Base-by-base conservation (phyloP, 2,329 filamentous ascomycete genomes). In the Gremmenia infestans region DNA sequence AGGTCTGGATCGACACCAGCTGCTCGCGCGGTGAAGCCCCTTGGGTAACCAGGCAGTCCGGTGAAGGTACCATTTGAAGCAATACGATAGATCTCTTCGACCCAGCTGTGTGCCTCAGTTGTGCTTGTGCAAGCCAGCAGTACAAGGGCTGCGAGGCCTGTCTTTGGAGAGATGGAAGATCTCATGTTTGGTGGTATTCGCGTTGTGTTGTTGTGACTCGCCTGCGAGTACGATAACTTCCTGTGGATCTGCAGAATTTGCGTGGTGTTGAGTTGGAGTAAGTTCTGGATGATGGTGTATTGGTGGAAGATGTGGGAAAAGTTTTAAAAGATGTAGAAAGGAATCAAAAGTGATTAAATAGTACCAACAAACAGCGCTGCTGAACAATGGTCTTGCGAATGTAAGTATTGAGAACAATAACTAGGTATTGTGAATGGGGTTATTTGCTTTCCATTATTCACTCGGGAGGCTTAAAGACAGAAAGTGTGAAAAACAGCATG, bases 61-160 rank as follows among this genome's bases (percentile, higher is more conserved):
- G 85, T 75, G 69, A 91, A 90, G 36, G 83, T 83, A 53, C 91
- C 92, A 65, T 91, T 88, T 28, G 81, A 71, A 52, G 84, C 82
- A 69, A 97, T 85, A 55, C 84, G 82, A 59, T 78, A 81, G 50
- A 93, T 77, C 65, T 86, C 78, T 72, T 97, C 91, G 48, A 93
- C 80, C 92, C 92, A 97, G 17, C 85, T 87, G 73, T 97, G 93
- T 37, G 83, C 86, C 25, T 62, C 47, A 17, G 53, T 59, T n/a
- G 53, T 47, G 6, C 60, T 49, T 47, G 52, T 52, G 48, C 43
- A 61, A 2, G 55, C 45, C 22, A 66, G 48, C n/a, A 68, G 52
- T 19, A 36, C 55, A 48, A 63, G n/a, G 14, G 52, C 52, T 46
- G 52, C 48, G 22, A 68, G 25, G 32, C 48, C 35, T 28, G 55